These are phyloP conservation scores for Agroathelia rolfsii DNA, from an alignment of 1,284 basidiomycete species.

Conservation along the genomic window DNA sequence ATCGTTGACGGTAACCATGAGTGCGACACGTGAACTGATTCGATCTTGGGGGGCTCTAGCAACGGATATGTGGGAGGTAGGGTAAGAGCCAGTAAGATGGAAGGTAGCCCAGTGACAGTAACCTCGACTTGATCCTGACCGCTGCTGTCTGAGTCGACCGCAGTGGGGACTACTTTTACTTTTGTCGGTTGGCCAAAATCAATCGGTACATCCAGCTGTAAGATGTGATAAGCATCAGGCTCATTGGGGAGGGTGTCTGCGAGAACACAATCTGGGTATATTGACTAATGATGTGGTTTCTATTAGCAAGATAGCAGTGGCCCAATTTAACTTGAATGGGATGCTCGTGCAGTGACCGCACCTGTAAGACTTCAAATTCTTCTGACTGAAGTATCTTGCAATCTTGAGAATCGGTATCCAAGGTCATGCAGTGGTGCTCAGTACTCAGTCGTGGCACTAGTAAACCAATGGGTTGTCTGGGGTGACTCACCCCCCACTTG, in stretches of 20 bases:
- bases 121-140: not conserved
- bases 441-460: too few species aligned
- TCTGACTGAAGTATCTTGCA: constrained; percentile 24
- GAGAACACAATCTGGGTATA: constrained; percentile 57
- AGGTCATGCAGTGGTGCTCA: too few species aligned
- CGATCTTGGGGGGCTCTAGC: constrained; percentile 38
- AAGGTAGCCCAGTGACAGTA: constrained; percentile 40
- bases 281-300: constrained; percentile 39
- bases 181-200: constrained; percentile 37
- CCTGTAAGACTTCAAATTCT: constrained; percentile 50
- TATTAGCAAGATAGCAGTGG: too few species aligned
- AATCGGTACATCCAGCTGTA: constrained; percentile 55
- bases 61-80: constrained; percentile 53
- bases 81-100: constrained; percentile 44
- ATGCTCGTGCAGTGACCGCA: constrained; percentile 16
- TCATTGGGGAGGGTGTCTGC: constrained; percentile 31
- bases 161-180: constrained; percentile 27
- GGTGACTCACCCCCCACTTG: too few species aligned
- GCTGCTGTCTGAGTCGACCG: constrained; percentile 7
- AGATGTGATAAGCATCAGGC: too few species aligned
- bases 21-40: constrained; percentile 44
- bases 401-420: constrained; percentile 12
- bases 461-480: too few species aligned
- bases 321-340: constrained; percentile 3
- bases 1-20: constrained; percentile 42